Base-by-base conservation (phyloP, 306 rosid species). In the Quercus cerris region DNA sequence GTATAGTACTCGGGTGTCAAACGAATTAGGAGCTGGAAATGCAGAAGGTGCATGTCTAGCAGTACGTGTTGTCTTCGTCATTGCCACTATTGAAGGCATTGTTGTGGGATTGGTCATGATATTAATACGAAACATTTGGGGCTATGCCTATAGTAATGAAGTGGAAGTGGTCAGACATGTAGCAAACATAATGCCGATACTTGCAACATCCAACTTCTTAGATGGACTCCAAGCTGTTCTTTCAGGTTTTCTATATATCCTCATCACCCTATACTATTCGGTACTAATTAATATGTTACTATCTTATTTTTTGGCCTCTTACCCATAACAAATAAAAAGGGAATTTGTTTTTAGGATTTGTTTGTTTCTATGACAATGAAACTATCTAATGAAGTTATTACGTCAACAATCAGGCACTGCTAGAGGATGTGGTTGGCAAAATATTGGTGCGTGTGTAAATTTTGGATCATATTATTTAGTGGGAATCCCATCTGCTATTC, bases 371-470 rank as follows among this genome's bases (percentile, higher is more conserved):
- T 49, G 54, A 49, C 15, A 49, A 49, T 49, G 54, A 49, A 49
- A 15, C 52, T 46, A 46, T 46, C 52, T 46, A 46, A 46, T 46
- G 52, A 0, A 46, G 54, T 49, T 38, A 38, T 38, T 1, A 7
- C 66, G 19, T 31, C 18, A 20, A 78, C 67, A 81, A 71, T 71
- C 76, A 93, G 97, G 97, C 23, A 86, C 84, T 31, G 91, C 89
- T 73, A 87, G 98, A 86, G 98, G 97, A 61, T 91, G 98, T 74
- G 98, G 97, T 38, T 85, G 92, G 98, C 98, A 91, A 79, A 89
- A 88, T 57, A 80, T 87, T 52, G 98, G 98, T 82, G 94, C 98
- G 52, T 84, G 49, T 67, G 83, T 93, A n/a, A 93, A 93, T 77
- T 88, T 93, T 22, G 94, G 97, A 9, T 80, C 94, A 22, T 93